Evolutionary conservation across 306 rosid genomes (phyloP), one percentile per base, ranked within the genome.

Genomic region (Pyrus betulifolia): DNA sequence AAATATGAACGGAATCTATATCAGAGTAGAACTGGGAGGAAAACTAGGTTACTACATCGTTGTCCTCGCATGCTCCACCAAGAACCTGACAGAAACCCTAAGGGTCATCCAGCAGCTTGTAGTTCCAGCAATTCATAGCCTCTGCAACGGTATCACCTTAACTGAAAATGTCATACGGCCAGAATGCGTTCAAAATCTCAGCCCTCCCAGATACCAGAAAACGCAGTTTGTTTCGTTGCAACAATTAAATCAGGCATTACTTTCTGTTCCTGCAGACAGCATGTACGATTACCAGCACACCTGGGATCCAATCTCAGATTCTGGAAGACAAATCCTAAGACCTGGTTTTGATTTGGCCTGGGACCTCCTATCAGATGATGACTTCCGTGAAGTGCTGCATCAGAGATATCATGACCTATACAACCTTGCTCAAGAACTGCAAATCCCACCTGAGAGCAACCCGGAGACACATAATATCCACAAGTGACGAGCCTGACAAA

Each of bases 211-310:
- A 69, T 85, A 87, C 83, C 78, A 97, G 76, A 90, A 66, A 82
- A 83, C 88, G 60, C 98, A 95, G 66, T 81, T 69, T 55, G 91
- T 82, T 60, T 84, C 98, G 13, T 38, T 95, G 69, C 96, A 85
- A 58, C 90, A 78, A 79, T 83, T 95, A 87, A 95, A 92, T 86
- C 86, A 81, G 44, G 98, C 99, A 22, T 74, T 95, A 18, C 92
- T 90, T 46, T 90, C 98, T 17, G 91, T 92, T 80, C 92, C 97
- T 28, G 99, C 97, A 38, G 99, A 95, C 19, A 76, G 92, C 78
- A 95, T 95, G 98, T 95, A 91, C 80, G 99, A 92, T 75, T 92
- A 95, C 88, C 97, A 95, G 82, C 98, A 91, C 87, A 95, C 97
- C 18, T 95, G 97, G 99, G 83, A 83, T 67, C 78, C 85, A 5